These are phyloP conservation scores for Pseudozyma pruni DNA, from an alignment of 1,284 basidiomycete species.

Conservation along the genomic window DNA sequence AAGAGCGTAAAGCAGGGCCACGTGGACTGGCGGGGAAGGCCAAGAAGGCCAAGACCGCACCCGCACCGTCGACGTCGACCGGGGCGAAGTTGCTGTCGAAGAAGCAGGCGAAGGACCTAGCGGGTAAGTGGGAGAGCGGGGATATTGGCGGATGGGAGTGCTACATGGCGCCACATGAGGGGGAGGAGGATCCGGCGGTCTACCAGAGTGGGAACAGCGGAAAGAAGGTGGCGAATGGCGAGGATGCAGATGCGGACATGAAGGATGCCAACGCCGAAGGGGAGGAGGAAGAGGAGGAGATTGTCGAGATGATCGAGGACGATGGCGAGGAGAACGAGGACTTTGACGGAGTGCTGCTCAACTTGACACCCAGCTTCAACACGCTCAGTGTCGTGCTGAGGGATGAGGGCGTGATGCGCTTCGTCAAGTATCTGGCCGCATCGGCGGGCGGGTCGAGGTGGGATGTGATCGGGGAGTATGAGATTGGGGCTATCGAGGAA, in stretches of 20 bases:
- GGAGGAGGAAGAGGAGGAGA: conserved; percentile 68
- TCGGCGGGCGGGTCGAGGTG: conserved; percentile 63
- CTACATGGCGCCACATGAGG: conserved; percentile 93
- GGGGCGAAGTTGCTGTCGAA: conserved; percentile 34
- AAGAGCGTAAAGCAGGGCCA: conserved; percentile 51
- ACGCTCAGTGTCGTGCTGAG: conserved; percentile 87
- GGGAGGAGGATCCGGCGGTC: conserved; percentile 82
- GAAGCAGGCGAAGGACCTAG: conserved; percentile 56
- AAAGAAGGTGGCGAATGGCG: conserved; percentile 43
- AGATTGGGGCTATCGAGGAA: conserved; percentile 59
- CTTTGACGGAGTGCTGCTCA: conserved; percentile 86
- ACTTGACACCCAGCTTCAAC: conserved; percentile 90
- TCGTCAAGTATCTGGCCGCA: conserved; percentile 66
- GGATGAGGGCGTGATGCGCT: conserved; percentile 86
- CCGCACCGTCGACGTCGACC: conserved; percentile 3
- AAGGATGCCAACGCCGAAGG: conserved; percentile 67
- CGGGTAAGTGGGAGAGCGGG: conserved; percentile 76
- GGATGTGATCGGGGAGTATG: conserved; percentile 65
- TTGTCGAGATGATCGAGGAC: conserved; percentile 63
- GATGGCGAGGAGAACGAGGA: conserved; percentile 71
- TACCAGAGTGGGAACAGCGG: conserved; percentile 75
- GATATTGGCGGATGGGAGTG: conserved; percentile 97
- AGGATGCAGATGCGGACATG: conserved; percentile 42
- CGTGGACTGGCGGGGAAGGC: conserved; percentile 65
- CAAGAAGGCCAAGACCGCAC: conserved; percentile 33